Percentiles rank a stretch among this genome's conserved stretches.
These are phyloP conservation scores for Oidiodendron maius DNA, from an alignment of 495 filamentous ascomycete species.

Conservation along the genomic window DNA sequence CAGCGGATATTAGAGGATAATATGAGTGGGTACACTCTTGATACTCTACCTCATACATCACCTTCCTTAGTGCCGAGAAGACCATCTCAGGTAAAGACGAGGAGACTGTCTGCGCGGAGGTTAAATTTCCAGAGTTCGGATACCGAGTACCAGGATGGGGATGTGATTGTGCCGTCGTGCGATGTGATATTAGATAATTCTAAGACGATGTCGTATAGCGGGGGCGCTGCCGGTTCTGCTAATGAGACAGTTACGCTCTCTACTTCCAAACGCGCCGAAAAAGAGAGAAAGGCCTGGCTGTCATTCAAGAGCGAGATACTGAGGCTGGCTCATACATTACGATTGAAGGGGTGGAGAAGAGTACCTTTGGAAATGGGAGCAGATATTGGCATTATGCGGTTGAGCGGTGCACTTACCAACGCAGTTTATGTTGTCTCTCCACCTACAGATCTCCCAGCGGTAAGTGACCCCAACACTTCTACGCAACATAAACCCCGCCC, in stretches of 20 bases:
- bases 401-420: conserved; percentile 94
- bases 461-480: conserved; percentile 9
- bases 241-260: conserved; percentile 31
- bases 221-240: conserved; percentile 42
- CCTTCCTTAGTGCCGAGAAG: conserved; percentile 30
- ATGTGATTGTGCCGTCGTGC: conserved; percentile 66
- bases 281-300: conserved; percentile 69
- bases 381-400: conserved; percentile 73
- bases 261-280: conserved; percentile 38
- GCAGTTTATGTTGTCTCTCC: conserved; percentile 91
- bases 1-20: conserved; percentile 65
- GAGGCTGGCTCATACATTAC: conserved; percentile 80
- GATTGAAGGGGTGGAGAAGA: conserved; percentile 82
- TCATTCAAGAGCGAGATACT: conserved; percentile 88
- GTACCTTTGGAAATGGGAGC: conserved; percentile 65
- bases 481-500: conserved; percentile 15
- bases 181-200: conserved; percentile 83
- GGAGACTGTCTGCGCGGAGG: conserved; percentile 9
- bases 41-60: conserved; percentile 22
- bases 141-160: conserved; percentile 70
- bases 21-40: conserved; percentile 37
- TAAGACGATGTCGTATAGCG: conserved; percentile 71
- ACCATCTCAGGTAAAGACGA: conserved; percentile 16
- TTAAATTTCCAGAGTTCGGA: conserved; percentile 56
- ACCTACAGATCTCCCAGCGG: conserved; percentile 48